These are phyloP conservation scores for Sporothrix mexicana DNA, from an alignment of 2,329 filamentous ascomycete species.

Conservation along the genomic window DNA sequence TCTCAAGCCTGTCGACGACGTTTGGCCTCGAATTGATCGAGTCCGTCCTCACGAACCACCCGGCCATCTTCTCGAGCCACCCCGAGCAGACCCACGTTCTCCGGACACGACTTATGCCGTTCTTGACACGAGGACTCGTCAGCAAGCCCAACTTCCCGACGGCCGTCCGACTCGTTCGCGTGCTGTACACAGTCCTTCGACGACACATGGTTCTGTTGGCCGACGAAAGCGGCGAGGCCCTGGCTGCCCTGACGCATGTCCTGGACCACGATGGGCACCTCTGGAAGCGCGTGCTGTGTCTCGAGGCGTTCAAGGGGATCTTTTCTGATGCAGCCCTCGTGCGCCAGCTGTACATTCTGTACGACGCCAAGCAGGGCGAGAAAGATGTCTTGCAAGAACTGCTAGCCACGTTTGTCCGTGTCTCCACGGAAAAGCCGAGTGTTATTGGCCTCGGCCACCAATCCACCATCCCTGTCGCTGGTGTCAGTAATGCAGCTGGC, in stretches of 20 bases:
- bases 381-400: conserved; percentile 81
- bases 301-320: conserved; percentile 87
- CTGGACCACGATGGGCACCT: conserved; percentile 81
- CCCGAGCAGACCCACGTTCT: conserved; percentile 82
- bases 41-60: conserved; percentile 84
- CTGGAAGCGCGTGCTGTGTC: conserved; percentile 89
- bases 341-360: conserved; percentile 78
- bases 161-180: conserved; percentile 80
- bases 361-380: conserved; percentile 73
- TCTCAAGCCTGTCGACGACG: conserved; percentile 76
- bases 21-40: conserved; percentile 93
- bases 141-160: conserved; percentile 80
- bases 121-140: conserved; percentile 77
- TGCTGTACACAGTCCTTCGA: conserved; percentile 80
- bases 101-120: conserved; percentile 77
- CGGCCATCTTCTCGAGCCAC: conserved; percentile 77
- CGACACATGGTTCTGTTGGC: conserved; percentile 77
- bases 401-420: conserved; percentile 85
- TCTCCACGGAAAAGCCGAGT: conserved; percentile 87
- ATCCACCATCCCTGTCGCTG: conserved; percentile 77
- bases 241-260: conserved; percentile 81
- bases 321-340: conserved; percentile 82
- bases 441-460: conserved; percentile 89
- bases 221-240: conserved; percentile 79
- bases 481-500: conserved; percentile 59